Evolutionary conservation across 176 grass and related monocot species (phyloP).

Genomic region (Saccharum spontaneum): DNA sequence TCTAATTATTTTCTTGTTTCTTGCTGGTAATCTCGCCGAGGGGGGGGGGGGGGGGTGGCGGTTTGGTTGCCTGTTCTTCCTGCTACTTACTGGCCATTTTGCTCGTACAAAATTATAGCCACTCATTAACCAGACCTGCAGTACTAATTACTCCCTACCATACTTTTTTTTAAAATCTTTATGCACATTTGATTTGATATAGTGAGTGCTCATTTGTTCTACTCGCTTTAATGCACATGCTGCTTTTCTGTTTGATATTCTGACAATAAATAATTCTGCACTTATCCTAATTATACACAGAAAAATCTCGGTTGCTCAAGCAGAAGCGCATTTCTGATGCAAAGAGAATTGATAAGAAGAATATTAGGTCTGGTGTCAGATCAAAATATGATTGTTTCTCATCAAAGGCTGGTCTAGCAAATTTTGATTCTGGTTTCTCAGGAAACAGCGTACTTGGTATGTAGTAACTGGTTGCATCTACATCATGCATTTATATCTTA

Average conservation of each 20-base stretch:
- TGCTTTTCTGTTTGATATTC: constrained; percentile 44
- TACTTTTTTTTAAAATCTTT: not conserved
- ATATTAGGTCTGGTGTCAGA: constrained; percentile 69
- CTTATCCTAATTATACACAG: constrained; percentile 54
- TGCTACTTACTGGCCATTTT: constrained; percentile 1
- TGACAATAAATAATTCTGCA: constrained; percentile 36
- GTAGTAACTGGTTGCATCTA: constrained; percentile 40
- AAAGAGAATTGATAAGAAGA: constrained; percentile 90
- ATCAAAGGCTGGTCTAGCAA: constrained; percentile 70
- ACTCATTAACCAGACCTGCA: constrained; percentile 2
- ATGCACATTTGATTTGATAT: constrained; percentile 8
- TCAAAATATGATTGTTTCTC: constrained; percentile 78
- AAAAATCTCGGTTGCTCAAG: constrained; percentile 76
- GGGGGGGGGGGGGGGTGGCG: no score
- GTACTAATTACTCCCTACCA: not conserved
- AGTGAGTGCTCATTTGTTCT: constrained; percentile 30
- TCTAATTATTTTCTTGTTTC: not conserved
- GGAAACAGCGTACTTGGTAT: constrained; percentile 78
- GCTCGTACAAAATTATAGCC: not conserved
- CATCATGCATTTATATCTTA: constrained; percentile 15
- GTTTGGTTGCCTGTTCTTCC: not conserved
- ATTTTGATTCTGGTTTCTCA: constrained; percentile 70
- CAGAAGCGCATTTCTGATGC: constrained; percentile 74
- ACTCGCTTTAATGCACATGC: not conserved
- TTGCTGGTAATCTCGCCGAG: not conserved